Conservation (phyloP, 2,329 filamentous ascomycete species). For the Claviceps maximensis region DNA sequence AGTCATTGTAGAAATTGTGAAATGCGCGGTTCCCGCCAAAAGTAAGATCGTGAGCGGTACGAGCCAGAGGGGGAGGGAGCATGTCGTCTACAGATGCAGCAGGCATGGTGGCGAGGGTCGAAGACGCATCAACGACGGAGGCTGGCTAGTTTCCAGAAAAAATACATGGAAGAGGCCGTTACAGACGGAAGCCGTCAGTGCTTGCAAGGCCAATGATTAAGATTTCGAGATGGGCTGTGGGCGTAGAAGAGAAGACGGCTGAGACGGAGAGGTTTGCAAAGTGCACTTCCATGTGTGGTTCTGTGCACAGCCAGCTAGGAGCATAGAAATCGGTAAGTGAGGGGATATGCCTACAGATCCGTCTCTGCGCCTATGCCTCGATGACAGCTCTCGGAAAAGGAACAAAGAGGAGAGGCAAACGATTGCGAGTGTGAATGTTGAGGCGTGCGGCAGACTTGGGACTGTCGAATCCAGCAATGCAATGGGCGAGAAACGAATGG, state of each 20-base stretch:
- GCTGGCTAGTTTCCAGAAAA: slow-evolving; percentile 8
- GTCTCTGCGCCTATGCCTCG: neutral
- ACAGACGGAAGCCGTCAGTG: neutral
- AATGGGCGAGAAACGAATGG: neutral
- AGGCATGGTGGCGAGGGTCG: slow-evolving; percentile 14
- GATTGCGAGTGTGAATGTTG: neutral
- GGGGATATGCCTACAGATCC: neutral
- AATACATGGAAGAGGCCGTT: slow-evolving; percentile 13
- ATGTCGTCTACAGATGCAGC: slow-evolving; percentile 22
- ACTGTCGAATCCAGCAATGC: neutral
- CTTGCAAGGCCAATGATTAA: neutral
- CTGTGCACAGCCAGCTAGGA: neutral
- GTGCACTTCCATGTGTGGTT: neutral
- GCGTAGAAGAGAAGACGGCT: neutral
- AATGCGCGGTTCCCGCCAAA: slow-evolving; percentile 55
- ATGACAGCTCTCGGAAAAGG: neutral
- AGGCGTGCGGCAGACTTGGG: neutral
- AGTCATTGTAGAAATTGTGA: slow-evolving; percentile 64
- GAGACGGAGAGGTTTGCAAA: neutral
- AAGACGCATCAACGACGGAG: slow-evolving; percentile 5
- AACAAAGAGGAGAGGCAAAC: neutral
- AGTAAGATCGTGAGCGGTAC: slow-evolving; percentile 27
- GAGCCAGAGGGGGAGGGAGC: slow-evolving; percentile 27
- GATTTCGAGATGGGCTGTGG: neutral
- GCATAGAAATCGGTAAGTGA: neutral